Base-by-base conservation (phyloP, 2,329 filamentous ascomycete genomes). In the Epichloe amarillans region DNA sequence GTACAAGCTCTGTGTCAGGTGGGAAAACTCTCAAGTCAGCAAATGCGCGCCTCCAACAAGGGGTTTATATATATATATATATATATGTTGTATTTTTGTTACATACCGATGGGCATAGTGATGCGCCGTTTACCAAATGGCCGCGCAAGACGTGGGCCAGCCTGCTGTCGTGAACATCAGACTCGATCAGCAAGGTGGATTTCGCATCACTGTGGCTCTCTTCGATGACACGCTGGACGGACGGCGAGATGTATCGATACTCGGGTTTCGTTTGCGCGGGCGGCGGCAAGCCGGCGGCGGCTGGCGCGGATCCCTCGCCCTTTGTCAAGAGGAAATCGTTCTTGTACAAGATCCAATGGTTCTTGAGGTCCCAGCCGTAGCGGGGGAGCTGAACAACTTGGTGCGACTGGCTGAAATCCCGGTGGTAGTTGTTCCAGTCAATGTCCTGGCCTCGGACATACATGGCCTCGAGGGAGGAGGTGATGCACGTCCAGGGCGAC, bases 281-380 rank as follows among this genome's bases (percentile, higher is more conserved):
- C 8, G 30, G 30, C 30, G 30, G 26, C 23, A 26, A 30, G 26
- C 8, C 26, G 8, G 26, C 26, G 8, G 26, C 26, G 26, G 8
- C 7, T 12, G 30, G n/a, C 35, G 30, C 30, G 10, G 30, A 40
- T 7, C n/a, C 39, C 3, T 63, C 35, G 71, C 65, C 45, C 71
- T 88, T 88, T 56, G 74, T 79, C 33, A 87, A 69, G 21, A 74
- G 76, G 81, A 82, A 88, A 65, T 87, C 47, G 17, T 51, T 19
- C 15, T 45, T 46, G 15, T 55, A 79, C 55, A 72, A 69, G 37
- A 79, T 70, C 76, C 77, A 80, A 62, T 88, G 86, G 56, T 77
- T 82, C 72, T 86, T 86, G 60, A 79, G 70, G 58, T 88, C 81
- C 66, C 83, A 89, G 0, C 73, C 72, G 62, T 88, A 88, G 2